phyloP scores from a whole-genome alignment of 2,329 filamentous ascomycete genomes.

The Massarina eburnea region DNA sequence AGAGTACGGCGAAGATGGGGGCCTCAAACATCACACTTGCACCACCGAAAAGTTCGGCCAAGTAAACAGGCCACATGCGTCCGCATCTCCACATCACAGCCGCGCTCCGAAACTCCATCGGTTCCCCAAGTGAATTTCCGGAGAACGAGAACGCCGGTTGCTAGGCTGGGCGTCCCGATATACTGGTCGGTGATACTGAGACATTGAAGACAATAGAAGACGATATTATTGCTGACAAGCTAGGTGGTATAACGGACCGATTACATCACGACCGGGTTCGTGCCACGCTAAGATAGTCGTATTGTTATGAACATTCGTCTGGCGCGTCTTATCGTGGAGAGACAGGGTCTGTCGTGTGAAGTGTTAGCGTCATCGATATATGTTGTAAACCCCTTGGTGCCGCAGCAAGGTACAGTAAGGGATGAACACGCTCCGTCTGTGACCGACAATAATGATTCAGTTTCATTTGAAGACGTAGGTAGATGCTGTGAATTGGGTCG shows the following conservation, averaged over 20 bases:
- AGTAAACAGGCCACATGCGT: neutral
- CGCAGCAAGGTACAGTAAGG: neutral
- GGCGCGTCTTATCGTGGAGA: neutral
- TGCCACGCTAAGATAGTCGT: conserved; percentile 1
- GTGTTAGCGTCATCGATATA: neutral
- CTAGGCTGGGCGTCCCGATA: neutral
- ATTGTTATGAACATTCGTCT: neutral
- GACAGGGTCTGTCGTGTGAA: neutral
- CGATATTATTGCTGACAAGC: too few relatives aligned
- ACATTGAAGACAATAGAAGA: too few relatives aligned
- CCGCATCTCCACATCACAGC: conserved; percentile 1
- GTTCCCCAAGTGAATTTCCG: conserved; percentile 7
- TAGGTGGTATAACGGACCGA: neutral
- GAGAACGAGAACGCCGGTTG: neutral
- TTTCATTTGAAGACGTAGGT: too few relatives aligned
- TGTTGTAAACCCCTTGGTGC: neutral
- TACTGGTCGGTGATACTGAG: neutral
- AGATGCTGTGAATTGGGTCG: too few relatives aligned
- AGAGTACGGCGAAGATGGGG: neutral
- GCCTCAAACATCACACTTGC: neutral
- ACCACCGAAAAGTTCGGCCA: neutral
- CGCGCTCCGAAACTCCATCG: neutral
- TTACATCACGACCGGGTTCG: conserved; percentile 7
- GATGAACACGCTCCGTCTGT: too few relatives aligned
- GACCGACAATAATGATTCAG: too few relatives aligned